Base-by-base conservation (phyloP, 2,329 filamentous ascomycete species). In the Gaeumannomyces sp. region DNA sequence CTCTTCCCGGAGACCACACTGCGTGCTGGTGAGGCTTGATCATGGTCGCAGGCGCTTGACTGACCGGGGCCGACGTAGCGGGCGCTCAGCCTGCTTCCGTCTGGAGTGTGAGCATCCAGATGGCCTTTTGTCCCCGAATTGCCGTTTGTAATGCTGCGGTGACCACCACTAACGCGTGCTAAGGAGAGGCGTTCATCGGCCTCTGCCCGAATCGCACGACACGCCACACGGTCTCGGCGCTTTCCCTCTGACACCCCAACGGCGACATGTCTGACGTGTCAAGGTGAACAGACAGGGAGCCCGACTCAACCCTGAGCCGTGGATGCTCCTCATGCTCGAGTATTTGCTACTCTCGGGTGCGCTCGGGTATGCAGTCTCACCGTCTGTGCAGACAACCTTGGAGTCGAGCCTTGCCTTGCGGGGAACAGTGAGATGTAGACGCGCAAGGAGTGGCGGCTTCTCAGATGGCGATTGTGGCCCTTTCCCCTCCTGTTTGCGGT, bases 381-480 rank as follows among this genome's bases (percentile, higher is more conserved):
- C 60, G 25, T 66, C 67, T 59, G 70, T 67, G 33, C 67, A 66
- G 7, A 64, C 66, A 4, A 53, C 45, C 11, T 69, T 69, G 22
- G 69, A 65, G n/a, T 67, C 59, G 2, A 69, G 69, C 71, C 68
- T 74, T 29, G 72, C 71, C 66, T 68, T 73, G 57, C 69, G 75
- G 1, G 75, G 73, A 7, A 78, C 68, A 4, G 72, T 70, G 1
- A 76, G 67, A 62, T 77, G 74, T 0, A 81, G 66, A 50, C 72
- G 78, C 6, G 73, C 70, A 50, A 78, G 69, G 35, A 80, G 67
- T 16, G 76, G 77, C 13, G 66, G 69, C 60, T 70, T 72, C 8
- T 65, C 65, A 10, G 57, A 66, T 33, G 35, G 63, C 14, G 45
- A 22, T 53, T n/a, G 45, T 19, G 7, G 22, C 6, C 14, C 38